Conservation (phyloP, 805 yeast genomes). For the Saccharomyces kudriavzevii region DNA sequence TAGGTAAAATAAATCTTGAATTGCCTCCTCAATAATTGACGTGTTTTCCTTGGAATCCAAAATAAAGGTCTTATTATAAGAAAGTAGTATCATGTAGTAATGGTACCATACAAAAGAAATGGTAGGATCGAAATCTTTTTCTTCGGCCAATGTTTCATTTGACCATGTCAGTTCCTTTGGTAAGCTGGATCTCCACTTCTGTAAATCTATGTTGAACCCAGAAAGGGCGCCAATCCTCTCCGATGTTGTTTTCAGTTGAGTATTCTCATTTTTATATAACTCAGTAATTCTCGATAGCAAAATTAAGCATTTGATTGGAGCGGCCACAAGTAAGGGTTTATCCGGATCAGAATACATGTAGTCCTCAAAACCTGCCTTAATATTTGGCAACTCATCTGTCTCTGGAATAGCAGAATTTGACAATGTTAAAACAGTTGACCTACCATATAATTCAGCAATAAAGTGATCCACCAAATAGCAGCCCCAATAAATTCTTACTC, state of each 20-base stretch:
- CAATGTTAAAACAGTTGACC: conserved; percentile 44
- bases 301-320: conserved; percentile 34
- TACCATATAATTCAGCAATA: conserved; percentile 45
- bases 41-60: conserved; percentile 16
- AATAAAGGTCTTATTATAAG: conserved; percentile 50
- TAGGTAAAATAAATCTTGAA: conserved; percentile 19
- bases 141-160: conserved; percentile 27
- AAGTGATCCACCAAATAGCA: conserved; percentile 53
- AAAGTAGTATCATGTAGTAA: conserved; percentile 46
- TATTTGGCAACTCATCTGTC: conserved; percentile 47
- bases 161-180: conserved; percentile 42
- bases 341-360: conserved; percentile 34
- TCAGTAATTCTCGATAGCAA: conserved; percentile 32
- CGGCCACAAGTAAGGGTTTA: conserved; percentile 17
- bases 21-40: conserved; percentile 17
- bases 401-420: conserved; percentile 51
- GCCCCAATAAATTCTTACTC: conserved; percentile 57
- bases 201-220: conserved; percentile 39
- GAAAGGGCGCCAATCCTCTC: conserved; percentile 30
- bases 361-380: conserved; percentile 48
- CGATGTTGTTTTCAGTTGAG: conserved; percentile 19
- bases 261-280: conserved; percentile 23
- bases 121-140: conserved; percentile 41
- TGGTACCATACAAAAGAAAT: conserved; percentile 41
- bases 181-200: conserved; percentile 39